These are phyloP conservation scores for Solanum hybrid DNA, from an alignment of 305 asterid genomes.

Conservation along the genomic window DNA sequence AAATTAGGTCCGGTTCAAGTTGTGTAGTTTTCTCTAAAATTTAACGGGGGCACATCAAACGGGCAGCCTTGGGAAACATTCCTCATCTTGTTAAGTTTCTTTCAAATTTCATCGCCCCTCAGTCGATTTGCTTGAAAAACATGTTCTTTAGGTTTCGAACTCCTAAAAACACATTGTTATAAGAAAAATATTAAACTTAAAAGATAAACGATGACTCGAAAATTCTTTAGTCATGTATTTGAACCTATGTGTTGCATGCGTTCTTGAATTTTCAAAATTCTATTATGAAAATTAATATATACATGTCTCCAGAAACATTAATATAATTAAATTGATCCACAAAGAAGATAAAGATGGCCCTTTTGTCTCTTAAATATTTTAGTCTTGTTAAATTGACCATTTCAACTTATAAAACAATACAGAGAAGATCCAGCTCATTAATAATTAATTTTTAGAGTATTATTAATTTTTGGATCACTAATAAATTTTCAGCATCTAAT, in stretches of 20 bases:
- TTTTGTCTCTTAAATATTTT: background rate
- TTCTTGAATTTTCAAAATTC: background rate
- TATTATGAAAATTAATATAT: background rate
- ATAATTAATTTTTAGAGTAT: background rate
- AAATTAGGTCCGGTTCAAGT: fast-evolving
- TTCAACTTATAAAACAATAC: background rate
- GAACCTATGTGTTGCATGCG: background rate
- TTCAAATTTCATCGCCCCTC: background rate
- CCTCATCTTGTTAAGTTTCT: background rate
- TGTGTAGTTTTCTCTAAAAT: background rate
- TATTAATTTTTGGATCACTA: background rate
- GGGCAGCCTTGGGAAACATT: background rate
- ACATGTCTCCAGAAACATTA: background rate
- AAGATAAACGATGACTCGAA: background rate
- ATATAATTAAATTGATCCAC: background rate
- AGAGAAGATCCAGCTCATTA: background rate
- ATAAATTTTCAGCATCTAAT: background rate
- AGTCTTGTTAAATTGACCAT: background rate
- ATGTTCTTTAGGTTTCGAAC: too few relatives aligned
- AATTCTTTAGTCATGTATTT: background rate
- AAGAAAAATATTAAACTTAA: background rate
- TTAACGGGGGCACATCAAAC: background rate
- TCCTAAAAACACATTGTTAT: background rate
- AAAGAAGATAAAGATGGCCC: background rate
- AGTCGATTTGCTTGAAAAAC: too few relatives aligned